These are phyloP conservation scores for Polyplosphaeria fusca DNA, from an alignment of 495 filamentous ascomycete species.

Conservation along the genomic window DNA sequence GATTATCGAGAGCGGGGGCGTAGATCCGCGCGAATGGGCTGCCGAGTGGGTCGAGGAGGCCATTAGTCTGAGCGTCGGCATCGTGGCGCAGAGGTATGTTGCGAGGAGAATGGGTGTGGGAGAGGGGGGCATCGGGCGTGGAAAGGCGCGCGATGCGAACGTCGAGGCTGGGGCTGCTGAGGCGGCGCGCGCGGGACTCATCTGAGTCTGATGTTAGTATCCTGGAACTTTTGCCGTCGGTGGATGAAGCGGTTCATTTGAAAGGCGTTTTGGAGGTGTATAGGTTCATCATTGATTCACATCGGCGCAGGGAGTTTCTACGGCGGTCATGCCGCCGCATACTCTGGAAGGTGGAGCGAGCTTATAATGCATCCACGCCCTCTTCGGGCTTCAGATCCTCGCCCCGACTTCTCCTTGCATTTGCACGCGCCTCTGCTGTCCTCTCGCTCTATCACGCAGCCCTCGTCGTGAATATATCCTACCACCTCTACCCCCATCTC, in stretches of 20 bases:
- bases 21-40: conserved; percentile 95
- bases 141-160: conserved; percentile 71
- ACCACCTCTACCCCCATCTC: background rate
- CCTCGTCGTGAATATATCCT: too few relatives aligned
- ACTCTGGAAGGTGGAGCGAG: too few relatives aligned
- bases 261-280: conserved; percentile 2
- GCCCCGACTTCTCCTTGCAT: too few relatives aligned
- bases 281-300: too few relatives aligned
- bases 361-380: too few relatives aligned
- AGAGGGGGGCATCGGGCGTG: conserved; percentile 74
- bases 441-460: too few relatives aligned
- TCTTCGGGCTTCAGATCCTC: too few relatives aligned
- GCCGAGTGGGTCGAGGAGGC: conserved; percentile 95
- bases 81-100: conserved; percentile 95
- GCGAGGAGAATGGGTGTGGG: conserved; percentile 94
- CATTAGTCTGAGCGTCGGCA: conserved; percentile 71
- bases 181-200: conserved; percentile 63
- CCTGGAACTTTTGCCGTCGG: background rate
- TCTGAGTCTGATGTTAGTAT: conserved; percentile 15
- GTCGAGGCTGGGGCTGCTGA: conserved; percentile 75
- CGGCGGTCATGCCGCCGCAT: too few relatives aligned
- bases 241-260: background rate
- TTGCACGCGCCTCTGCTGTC: too few relatives aligned
- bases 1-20: conserved; percentile 82
- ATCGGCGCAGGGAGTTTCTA: too few relatives aligned